Evolutionary conservation across 805 yeast genomes (phyloP).

Genomic region (Candida sithepensis): DNA sequence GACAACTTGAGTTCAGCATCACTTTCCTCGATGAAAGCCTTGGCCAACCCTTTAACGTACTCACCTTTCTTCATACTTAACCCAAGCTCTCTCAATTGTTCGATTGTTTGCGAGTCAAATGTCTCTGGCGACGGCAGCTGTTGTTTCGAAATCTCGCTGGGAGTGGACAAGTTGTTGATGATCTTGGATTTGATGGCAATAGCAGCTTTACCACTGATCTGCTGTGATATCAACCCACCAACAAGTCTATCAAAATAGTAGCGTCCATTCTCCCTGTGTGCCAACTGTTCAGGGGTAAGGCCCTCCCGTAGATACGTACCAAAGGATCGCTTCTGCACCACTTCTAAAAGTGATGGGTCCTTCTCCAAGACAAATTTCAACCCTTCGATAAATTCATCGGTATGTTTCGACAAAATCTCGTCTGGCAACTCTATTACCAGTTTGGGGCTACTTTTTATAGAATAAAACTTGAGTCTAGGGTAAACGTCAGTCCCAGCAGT

Average conservation of each 20-base stretch:
- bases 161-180: constrained; percentile 8
- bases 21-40: constrained; percentile 38
- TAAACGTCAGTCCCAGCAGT: background rate
- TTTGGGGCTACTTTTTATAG: background rate
- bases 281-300: background rate
- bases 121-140: constrained; percentile 51
- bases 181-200: constrained; percentile 48
- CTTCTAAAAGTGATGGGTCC: constrained; percentile 22
- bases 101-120: constrained; percentile 39
- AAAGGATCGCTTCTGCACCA: constrained; percentile 11
- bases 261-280: constrained; percentile 10
- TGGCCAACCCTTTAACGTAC: constrained; percentile 55
- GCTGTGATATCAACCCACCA: constrained; percentile 62
- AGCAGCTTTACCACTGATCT: constrained; percentile 81
- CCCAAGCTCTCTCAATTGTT: constrained; percentile 60
- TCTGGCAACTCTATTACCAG: constrained; percentile 6
- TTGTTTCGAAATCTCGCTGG: constrained; percentile 4
- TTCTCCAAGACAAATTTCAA: constrained; percentile 19
- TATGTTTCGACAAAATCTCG: constrained; percentile 13
- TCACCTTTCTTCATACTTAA: constrained; percentile 64
- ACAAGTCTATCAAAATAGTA: constrained; percentile 41
- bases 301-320: constrained; percentile 5
- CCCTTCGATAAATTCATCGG: constrained; percentile 22
- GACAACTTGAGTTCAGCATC: constrained; percentile 16
- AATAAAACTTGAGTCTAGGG: constrained; percentile 8